Percentiles rank a stretch among this genome's conserved stretches.
phyloP scores from a whole-genome alignment of 2,329 filamentous ascomycete species.

The Colletotrichum higginsianum region DNA sequence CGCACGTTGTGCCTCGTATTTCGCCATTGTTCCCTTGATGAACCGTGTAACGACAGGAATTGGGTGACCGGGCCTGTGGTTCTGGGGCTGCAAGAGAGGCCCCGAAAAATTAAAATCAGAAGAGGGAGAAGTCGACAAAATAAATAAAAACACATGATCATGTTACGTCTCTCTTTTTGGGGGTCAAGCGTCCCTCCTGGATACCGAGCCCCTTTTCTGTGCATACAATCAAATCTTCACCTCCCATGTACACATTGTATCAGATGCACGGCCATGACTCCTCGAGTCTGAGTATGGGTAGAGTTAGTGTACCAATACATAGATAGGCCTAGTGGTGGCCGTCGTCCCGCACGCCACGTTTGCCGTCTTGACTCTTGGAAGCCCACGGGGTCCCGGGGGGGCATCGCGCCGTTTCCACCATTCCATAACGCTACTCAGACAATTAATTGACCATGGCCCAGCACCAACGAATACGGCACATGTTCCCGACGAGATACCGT shows the following conservation, averaged over 20 bases:
- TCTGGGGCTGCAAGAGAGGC: background rate
- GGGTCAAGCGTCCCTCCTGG: background rate
- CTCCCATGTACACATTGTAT: slow-evolving; percentile 22
- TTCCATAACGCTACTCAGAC: slow-evolving; percentile 13
- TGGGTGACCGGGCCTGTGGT: background rate
- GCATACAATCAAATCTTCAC: slow-evolving; percentile 15
- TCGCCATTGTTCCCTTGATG: slow-evolving; percentile 22
- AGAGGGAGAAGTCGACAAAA: too few species aligned
- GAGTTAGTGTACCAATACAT: too few species aligned
- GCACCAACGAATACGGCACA: background rate
- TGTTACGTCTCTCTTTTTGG: slow-evolving; percentile 5
- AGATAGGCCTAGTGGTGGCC: background rate
- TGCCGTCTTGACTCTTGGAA: background rate
- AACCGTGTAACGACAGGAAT: background rate
- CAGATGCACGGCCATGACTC: slow-evolving; percentile 14
- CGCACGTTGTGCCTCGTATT: slow-evolving; percentile 29
- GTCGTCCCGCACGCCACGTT: background rate
- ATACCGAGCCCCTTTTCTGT: slow-evolving; percentile 21
- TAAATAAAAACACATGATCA: background rate
- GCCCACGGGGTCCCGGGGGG: background rate
- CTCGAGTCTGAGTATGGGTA: background rate
- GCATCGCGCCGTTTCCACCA: slow-evolving; percentile 10
- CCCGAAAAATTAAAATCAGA: too few species aligned
- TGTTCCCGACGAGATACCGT: background rate
- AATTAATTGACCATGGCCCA: background rate